phyloP scores from a whole-genome alignment of 2,329 filamentous ascomycete genomes.

The Exserohilum turcica region DNA sequence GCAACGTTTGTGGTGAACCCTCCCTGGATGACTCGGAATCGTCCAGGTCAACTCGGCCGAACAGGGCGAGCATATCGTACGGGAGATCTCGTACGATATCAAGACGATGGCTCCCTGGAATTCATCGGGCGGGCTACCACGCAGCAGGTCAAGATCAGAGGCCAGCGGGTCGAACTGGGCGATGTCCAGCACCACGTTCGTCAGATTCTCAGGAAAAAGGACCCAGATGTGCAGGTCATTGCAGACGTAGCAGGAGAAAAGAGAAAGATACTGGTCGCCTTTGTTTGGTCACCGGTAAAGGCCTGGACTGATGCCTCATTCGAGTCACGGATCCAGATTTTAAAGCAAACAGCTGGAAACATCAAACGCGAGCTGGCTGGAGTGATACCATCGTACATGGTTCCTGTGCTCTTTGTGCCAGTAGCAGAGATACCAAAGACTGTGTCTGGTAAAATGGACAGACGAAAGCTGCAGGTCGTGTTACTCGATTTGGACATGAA shows the following conservation, averaged over 20 bases:
- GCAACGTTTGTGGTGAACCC: constrained; percentile 38
- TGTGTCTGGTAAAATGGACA: constrained; percentile 51
- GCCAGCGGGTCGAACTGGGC: constrained; percentile 30
- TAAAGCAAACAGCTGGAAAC: not conserved
- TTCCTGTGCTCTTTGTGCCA: constrained; percentile 52
- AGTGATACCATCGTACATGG: constrained; percentile 43
- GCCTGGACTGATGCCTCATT: not conserved
- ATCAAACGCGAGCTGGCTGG: not conserved
- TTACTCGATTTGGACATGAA: not conserved
- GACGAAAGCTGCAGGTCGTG: constrained; percentile 19
- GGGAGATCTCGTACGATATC: constrained; percentile 24
- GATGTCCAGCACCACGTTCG: not conserved
- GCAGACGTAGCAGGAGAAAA: not conserved
- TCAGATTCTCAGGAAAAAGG: not conserved
- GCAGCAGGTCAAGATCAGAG: constrained; percentile 28
- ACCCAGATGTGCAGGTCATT: not conserved
- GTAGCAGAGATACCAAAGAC: constrained; percentile 51
- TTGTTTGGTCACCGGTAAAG: not conserved
- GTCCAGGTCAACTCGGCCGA: not conserved
- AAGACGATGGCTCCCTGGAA: constrained; percentile 18
- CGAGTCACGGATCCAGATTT: not conserved
- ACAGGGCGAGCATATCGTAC: constrained; percentile 23
- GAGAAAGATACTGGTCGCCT: too few species aligned
- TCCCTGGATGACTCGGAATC: not conserved
- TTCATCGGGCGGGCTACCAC: constrained; percentile 23